Percentiles rank a stretch among this genome's conserved stretches.
Evolutionary conservation across 768 basidiomycete genomes (phyloP).

Genomic region (Trametes punicea): DNA sequence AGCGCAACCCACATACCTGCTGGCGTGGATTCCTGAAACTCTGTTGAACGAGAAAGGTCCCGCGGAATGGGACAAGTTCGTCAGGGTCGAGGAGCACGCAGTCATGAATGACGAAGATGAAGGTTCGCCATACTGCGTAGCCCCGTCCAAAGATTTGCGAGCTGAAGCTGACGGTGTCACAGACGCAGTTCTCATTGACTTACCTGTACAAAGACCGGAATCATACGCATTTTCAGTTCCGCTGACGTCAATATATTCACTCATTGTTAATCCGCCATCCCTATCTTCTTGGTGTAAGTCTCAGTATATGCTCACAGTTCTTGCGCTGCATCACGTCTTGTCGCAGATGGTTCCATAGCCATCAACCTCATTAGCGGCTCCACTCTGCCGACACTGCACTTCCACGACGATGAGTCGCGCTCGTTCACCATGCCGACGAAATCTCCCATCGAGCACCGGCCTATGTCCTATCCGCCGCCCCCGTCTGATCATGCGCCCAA

Average conservation of each 20-base stretch:
- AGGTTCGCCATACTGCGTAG: slow-evolving; percentile 43
- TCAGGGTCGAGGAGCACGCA: slow-evolving; percentile 73
- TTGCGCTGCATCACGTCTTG: neutral
- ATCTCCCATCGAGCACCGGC: slow-evolving; percentile 33
- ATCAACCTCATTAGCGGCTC: slow-evolving; percentile 86
- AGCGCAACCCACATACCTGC: slow-evolving; percentile 68
- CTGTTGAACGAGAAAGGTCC: slow-evolving; percentile 79
- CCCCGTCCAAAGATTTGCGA: too few relatives aligned
- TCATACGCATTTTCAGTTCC: slow-evolving; percentile 97
- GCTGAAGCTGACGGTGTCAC: slow-evolving; percentile 7
- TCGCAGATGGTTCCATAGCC: slow-evolving; percentile 77
- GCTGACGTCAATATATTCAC: slow-evolving; percentile 82
- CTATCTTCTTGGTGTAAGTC: slow-evolving; percentile 78
- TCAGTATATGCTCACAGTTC: neutral
- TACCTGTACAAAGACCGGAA: slow-evolving; percentile 80
- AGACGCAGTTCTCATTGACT: slow-evolving; percentile 85
- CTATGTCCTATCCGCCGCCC: slow-evolving; percentile 58
- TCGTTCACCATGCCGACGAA: slow-evolving; percentile 57
- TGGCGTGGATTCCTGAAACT: slow-evolving; percentile 93
- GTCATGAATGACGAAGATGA: slow-evolving; percentile 64
- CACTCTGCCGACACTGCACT: slow-evolving; percentile 86
- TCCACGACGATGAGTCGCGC: slow-evolving; percentile 95
- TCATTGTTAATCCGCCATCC: slow-evolving; percentile 80
- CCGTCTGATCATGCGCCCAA: slow-evolving; percentile 47
- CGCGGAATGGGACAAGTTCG: slow-evolving; percentile 87